Percentiles rank a stretch among this genome's conserved stretches.
Conservation (phyloP, 2,329 filamentous ascomycete genomes). For the Fusarium bactridioides region DNA sequence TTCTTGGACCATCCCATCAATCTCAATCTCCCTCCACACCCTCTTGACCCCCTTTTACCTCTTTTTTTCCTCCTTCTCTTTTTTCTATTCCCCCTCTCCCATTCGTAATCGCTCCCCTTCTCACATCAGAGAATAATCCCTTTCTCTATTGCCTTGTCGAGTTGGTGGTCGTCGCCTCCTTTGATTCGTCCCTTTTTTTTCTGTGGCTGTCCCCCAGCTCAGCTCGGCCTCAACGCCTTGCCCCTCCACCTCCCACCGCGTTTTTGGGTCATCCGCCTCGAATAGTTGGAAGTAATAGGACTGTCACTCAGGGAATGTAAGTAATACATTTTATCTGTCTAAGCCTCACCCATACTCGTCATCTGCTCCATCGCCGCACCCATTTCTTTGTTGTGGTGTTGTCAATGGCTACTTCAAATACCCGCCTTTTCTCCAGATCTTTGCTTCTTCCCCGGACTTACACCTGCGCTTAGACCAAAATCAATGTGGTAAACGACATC, state of each 20-base stretch:
- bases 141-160: slow-evolving; percentile 19
- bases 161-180: slow-evolving; percentile 27
- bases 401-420: slow-evolving; percentile 38
- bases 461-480: slow-evolving; percentile 38
- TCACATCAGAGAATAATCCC: slow-evolving; percentile 5
- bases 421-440: slow-evolving; percentile 12
- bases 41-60: slow-evolving; percentile 30
- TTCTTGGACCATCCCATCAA: slow-evolving; percentile 8
- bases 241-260: slow-evolving; percentile 36
- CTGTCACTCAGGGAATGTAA: slow-evolving; percentile 29
- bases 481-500: slow-evolving; percentile 48
- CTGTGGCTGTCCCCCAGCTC: slow-evolving; percentile 22
- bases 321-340: slow-evolving; percentile 19
- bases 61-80: slow-evolving; percentile 1
- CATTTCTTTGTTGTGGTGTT: not conserved
- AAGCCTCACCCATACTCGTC: slow-evolving; percentile 19
- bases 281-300: slow-evolving; percentile 18
- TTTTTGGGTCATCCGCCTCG: slow-evolving; percentile 28
- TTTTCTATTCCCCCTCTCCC: not conserved
- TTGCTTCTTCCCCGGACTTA: slow-evolving; percentile 36
- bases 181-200: slow-evolving; percentile 13
- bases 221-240: slow-evolving; percentile 17
- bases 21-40: slow-evolving; percentile 32
- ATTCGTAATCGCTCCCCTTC: not conserved
- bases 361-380: not conserved